Conservation (phyloP, 768 basidiomycete genomes). For the Exidia glandulosa region DNA sequence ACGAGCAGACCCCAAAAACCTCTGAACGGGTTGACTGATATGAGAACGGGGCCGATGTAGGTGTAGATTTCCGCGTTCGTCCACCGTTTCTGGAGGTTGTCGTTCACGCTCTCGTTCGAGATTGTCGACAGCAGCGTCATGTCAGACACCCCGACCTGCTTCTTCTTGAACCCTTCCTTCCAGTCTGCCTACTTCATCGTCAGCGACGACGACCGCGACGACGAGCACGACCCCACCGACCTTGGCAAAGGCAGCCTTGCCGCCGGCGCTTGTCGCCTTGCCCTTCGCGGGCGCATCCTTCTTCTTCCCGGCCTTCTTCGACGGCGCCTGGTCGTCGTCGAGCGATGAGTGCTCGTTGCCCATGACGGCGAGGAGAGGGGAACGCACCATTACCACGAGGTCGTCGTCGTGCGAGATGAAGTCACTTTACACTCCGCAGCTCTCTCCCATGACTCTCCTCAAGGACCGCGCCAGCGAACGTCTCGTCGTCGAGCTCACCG, state of each 20-base stretch:
- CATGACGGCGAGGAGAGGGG: background rate
- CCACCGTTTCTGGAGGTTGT: conserved; percentile 95
- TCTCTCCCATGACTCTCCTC: background rate
- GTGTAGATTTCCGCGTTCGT: conserved; percentile 95
- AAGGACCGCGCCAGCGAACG: background rate
- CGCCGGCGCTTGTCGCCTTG: conserved; percentile 33
- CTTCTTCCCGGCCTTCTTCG: conserved; percentile 78
- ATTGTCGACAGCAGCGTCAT: conserved; percentile 97
- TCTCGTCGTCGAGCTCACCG: background rate
- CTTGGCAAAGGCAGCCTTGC: conserved; percentile 59
- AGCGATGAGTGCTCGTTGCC: background rate
- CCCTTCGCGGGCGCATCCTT: conserved; percentile 67
- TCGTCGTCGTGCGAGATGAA: too few species aligned
- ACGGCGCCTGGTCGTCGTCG: conserved; percentile 62
- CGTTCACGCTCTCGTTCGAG: conserved; percentile 95
- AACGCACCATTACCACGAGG: background rate
- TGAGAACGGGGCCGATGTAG: conserved; percentile 95
- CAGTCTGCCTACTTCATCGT: conserved; percentile 99
- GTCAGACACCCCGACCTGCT: conserved; percentile 93
- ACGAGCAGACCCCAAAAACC: too few species aligned
- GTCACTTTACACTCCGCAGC: too few species aligned
- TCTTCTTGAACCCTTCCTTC: conserved; percentile 99
- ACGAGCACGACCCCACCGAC: too few species aligned
- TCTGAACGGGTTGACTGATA: conserved; percentile 77
- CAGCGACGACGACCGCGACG: too few species aligned